Evolutionary conservation across 2,329 filamentous ascomycete genomes (phyloP), one percentile per base, ranked within the genome.

Genomic region (Curvularia sp.): DNA sequence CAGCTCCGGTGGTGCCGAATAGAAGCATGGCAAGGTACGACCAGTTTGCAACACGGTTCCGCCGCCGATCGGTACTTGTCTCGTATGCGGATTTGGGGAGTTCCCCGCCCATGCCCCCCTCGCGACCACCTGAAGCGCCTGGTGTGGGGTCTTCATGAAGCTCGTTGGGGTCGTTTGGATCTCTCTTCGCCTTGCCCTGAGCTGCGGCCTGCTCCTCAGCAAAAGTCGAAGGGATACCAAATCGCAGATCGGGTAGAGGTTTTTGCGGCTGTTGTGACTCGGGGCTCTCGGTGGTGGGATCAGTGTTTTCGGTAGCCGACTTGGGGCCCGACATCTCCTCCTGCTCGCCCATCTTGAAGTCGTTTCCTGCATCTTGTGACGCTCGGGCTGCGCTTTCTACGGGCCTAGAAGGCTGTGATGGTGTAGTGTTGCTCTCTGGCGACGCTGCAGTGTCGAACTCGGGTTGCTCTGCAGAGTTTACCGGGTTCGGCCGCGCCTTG

Each of bases 211-310:
- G 85, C 78, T 97, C 94, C 59, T 89, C 89, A 56, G 89, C 91
- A 55, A 97, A 84, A 0, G 93, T 97, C 1, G 93, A 97, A 0
- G 94, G 94, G 62, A 98, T 96, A 64, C 94, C 94, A 72, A 94
- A 89, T n/a, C 92, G 95, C 44, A 98, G 84, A 75, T 98, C 93
- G 53, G 94, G 94, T 12, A 97, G 86, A 53, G 91, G 89, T 70
- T 89, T 85, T 15, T 72, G 75, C 52, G 86, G 82, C 24, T 87
- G 82, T 66, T 84, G 77, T 50, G 58, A 42, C 39, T 64, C 59
- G 39, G 64, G 53, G 51, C 81, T 78, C 43, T 81, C 77, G 54
- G 79, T 69, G 49, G 75, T 69, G 58, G 78, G 66, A 39, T 75
- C 69, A 26, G 74, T 78, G 60, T 81, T 77, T 22, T 67, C 65